These are phyloP conservation scores for Komagataella ulmi DNA, from an alignment of 805 yeast species.

Conservation along the genomic window DNA sequence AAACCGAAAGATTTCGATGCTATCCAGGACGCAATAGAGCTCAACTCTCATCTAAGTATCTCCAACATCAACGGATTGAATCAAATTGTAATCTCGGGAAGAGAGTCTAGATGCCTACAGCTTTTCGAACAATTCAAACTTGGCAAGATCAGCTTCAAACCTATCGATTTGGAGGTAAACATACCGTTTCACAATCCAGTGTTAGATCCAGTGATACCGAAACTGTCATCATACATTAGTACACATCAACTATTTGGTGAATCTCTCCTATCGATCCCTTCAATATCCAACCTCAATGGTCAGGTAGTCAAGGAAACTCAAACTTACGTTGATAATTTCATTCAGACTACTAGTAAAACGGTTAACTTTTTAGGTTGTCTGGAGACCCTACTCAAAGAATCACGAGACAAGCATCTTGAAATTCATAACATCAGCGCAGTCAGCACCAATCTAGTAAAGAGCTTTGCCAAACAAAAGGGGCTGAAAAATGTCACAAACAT, in stretches of 20 bases:
- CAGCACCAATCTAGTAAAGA: conserved; percentile 13
- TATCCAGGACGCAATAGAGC: conserved; percentile 1
- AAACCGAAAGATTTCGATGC: conserved; percentile 10
- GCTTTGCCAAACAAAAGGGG: conserved; percentile 9
- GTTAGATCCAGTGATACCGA: conserved; percentile 13
- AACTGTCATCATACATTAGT: conserved; percentile 5
- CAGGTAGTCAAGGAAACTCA: conserved; percentile 4
- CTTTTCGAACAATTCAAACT: conserved; percentile 7
- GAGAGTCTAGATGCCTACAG: conserved; percentile 5
- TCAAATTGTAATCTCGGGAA: conserved; percentile 21
- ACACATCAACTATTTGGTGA: neutral
- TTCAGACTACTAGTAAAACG: conserved; percentile 17
- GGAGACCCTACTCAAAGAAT: conserved; percentile 6
- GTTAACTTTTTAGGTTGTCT: conserved; percentile 19
- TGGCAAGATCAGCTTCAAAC: conserved; percentile 8
- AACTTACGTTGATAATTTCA: conserved; percentile 14
- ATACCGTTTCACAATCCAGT: conserved; percentile 21
- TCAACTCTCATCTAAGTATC: neutral
- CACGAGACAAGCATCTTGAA: conserved; percentile 10
- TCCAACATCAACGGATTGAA: conserved; percentile 20
- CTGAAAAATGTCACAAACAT: neutral
- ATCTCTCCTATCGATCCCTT: conserved; percentile 10
- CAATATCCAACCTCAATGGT: conserved; percentile 17
- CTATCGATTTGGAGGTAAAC: conserved; percentile 15
- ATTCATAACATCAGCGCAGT: conserved; percentile 15